Evolutionary conservation across 352 stramenopile genomes (phyloP).

Genomic region (Globisporangium iwayamae): DNA sequence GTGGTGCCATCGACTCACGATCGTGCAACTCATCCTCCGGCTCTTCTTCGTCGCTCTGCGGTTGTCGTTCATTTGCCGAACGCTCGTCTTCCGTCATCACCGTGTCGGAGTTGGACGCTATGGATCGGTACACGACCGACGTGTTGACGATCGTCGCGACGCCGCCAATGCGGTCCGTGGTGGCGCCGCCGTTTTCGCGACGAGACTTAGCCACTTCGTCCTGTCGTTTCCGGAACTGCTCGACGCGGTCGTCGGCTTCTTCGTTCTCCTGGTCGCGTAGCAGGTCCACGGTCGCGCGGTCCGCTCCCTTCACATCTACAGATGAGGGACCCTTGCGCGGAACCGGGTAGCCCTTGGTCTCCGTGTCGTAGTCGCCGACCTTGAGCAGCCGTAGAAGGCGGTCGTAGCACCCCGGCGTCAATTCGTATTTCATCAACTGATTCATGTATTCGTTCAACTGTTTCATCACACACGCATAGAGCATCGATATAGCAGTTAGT

Average conservation of each 20-base stretch:
- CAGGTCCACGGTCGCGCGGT: constrained; percentile 20
- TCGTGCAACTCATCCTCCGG: background rate
- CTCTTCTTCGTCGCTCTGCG: constrained; percentile 3
- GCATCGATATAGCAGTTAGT: background rate
- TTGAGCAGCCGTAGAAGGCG: constrained; percentile 55
- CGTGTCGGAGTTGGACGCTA: constrained; percentile 27
- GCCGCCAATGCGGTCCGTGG: constrained; percentile 12
- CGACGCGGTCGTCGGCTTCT: background rate
- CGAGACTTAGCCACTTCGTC: constrained; percentile 8
- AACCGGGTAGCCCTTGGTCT: constrained; percentile 11
- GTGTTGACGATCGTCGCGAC: constrained; percentile 18
- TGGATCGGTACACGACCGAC: constrained; percentile 15
- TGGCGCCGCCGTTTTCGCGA: background rate
- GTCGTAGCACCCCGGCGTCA: constrained; percentile 42
- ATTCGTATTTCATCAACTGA: constrained; percentile 33
- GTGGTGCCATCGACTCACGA: background rate
- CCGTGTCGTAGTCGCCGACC: constrained; percentile 49
- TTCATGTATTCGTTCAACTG: constrained; percentile 77
- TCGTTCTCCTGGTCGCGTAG: constrained; percentile 21
- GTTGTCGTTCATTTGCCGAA: constrained; percentile 9
- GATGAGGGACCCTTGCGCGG: constrained; percentile 7
- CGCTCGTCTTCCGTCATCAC: constrained; percentile 28
- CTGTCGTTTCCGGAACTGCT: constrained; percentile 4
- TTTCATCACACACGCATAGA: background rate
- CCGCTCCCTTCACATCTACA: constrained; percentile 9